phyloP scores from a whole-genome alignment of 495 filamentous ascomycete genomes.

The Sordaria brevicollis region DNA sequence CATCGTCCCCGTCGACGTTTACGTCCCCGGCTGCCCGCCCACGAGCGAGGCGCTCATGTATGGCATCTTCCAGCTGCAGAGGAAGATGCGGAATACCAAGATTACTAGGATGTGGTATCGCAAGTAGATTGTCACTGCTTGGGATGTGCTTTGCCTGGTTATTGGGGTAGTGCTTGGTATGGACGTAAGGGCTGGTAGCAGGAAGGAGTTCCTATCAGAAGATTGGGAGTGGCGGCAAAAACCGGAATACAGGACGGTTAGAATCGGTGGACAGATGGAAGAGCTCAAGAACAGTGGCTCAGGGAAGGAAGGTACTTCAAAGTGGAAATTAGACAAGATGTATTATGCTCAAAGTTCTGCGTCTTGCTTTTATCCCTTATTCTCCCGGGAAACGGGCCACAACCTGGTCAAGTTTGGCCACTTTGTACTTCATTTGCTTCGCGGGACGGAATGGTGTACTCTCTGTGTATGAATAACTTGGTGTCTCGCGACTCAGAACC shows the following conservation, averaged over 20 bases:
- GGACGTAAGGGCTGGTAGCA: neutral
- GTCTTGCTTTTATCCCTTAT: neutral
- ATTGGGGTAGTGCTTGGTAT: neutral
- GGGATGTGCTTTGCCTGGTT: neutral
- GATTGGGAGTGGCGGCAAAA: neutral
- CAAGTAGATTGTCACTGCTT: slow-evolving; percentile 14
- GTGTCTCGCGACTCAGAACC: too few relatives aligned
- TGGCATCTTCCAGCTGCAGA: slow-evolving; percentile 76
- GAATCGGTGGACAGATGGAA: neutral
- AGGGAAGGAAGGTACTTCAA: neutral
- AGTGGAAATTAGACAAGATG: neutral
- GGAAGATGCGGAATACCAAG: slow-evolving; percentile 76
- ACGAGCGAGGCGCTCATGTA: slow-evolving; percentile 84
- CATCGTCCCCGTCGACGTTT: slow-evolving; percentile 86
- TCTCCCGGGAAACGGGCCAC: neutral
- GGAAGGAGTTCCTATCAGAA: neutral
- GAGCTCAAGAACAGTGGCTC: neutral
- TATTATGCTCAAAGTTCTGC: neutral
- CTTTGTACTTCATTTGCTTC: neutral
- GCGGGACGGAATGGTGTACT: neutral
- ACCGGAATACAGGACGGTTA: neutral
- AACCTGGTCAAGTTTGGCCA: neutral
- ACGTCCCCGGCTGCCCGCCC: slow-evolving; percentile 87
- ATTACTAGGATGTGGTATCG: slow-evolving; percentile 54
- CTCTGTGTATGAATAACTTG: too few relatives aligned